These are phyloP conservation scores for Hippophae rhamnoides DNA, from an alignment of 306 rosid genomes.

Conservation along the genomic window DNA sequence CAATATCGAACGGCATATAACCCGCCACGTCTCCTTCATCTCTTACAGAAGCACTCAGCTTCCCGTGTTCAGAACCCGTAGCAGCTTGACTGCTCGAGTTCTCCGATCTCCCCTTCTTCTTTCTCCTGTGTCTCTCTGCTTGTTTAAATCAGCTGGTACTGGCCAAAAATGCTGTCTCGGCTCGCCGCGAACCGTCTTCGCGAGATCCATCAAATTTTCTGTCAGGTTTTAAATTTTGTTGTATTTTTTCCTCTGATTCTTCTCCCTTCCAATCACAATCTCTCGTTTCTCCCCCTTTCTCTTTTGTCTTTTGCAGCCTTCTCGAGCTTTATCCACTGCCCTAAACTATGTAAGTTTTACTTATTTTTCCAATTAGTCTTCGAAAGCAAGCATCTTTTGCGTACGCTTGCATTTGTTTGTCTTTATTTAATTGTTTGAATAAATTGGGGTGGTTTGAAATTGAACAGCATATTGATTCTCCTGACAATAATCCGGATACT, in stretches of 20 bases:
- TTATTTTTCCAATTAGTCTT: conserved; percentile 1
- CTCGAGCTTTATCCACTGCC: conserved; percentile 78
- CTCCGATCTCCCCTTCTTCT: conserved; percentile 1
- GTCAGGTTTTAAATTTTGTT: conserved; percentile 44
- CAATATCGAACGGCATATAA: no score
- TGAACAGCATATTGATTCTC: conserved; percentile 72
- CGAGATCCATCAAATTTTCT: conserved; percentile 73
- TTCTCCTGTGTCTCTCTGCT: neutral
- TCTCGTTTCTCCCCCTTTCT: conserved; percentile 9
- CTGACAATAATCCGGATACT: conserved; percentile 70
- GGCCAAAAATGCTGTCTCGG: conserved; percentile 65
- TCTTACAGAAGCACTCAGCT: no score
- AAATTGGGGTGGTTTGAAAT: conserved; percentile 11
- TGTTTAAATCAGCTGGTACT: neutral
- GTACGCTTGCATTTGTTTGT: neutral
- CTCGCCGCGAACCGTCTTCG: conserved; percentile 60
- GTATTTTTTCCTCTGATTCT: conserved; percentile 6
- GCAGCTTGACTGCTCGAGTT: neutral
- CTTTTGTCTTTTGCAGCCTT: conserved; percentile 35
- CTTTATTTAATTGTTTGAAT: neutral
- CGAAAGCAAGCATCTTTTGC: neutral
- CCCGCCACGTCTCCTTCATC: no score
- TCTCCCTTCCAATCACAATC: conserved; percentile 4
- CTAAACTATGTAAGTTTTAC: conserved; percentile 67
- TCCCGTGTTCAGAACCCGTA: neutral